Evolutionary conservation across 129 eudicot genomes (phyloP).

Genomic region (Pittosporum tobira): DNA sequence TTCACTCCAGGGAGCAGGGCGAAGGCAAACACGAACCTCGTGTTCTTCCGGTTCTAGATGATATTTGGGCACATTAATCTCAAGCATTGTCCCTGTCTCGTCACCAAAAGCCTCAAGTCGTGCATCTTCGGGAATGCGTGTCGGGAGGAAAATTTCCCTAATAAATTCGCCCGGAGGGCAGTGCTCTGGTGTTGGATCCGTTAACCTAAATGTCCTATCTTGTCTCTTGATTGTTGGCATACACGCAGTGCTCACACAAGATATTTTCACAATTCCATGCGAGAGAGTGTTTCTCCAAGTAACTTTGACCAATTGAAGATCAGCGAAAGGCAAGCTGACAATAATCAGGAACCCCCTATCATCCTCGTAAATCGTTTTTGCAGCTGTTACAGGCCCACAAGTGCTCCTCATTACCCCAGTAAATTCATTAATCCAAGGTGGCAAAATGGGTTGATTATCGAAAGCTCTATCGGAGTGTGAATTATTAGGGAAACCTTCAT

Average conservation of each 20-base stretch:
- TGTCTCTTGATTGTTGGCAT: constrained; percentile 53
- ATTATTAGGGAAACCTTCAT: constrained; percentile 30
- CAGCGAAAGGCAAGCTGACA: constrained; percentile 66
- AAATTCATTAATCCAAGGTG: constrained; percentile 60
- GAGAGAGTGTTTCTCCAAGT: constrained; percentile 61
- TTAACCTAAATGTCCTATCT: constrained; percentile 63
- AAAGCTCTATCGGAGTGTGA: constrained; percentile 28
- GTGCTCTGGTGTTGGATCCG: constrained; percentile 74
- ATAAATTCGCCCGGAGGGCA: constrained; percentile 80
- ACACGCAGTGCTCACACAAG: constrained; percentile 65
- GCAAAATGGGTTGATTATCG: constrained; percentile 46
- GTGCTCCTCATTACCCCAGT: constrained; percentile 70
- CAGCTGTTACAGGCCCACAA: constrained; percentile 70
- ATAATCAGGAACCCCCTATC: constrained; percentile 65
- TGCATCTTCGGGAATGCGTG: constrained; percentile 81
- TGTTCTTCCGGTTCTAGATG: constrained; percentile 74
- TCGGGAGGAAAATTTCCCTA: constrained; percentile 63
- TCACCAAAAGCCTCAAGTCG: constrained; percentile 71
- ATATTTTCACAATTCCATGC: constrained; percentile 63
- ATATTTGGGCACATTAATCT: constrained; percentile 73
- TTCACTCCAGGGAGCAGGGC: constrained; percentile 59
- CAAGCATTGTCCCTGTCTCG: constrained; percentile 69
- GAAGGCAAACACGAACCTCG: constrained; percentile 73
- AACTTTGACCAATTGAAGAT: constrained; percentile 60
- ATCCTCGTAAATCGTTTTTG: constrained; percentile 74